These are phyloP conservation scores for Gossypium schwendimanii DNA, from an alignment of 441 rosid genomes.

Conservation along the genomic window DNA sequence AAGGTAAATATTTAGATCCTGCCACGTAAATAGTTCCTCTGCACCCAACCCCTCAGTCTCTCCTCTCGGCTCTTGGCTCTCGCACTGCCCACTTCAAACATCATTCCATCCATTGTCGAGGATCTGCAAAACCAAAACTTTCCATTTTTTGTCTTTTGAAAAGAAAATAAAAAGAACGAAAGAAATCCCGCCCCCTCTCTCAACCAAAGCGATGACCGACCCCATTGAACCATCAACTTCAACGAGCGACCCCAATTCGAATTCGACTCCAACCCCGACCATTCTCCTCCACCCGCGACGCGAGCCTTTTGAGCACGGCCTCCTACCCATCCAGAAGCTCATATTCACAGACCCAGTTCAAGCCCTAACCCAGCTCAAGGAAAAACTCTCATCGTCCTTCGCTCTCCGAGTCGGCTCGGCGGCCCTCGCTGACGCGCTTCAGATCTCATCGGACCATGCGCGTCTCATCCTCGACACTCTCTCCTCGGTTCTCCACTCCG, in stretches of 20 bases:
- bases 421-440: slow-evolving; percentile 67
- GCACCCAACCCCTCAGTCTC: slow-evolving; percentile 13
- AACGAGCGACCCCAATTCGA: slow-evolving; percentile 26
- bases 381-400: slow-evolving; percentile 42
- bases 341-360: slow-evolving; percentile 78
- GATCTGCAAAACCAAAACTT: slow-evolving; percentile 28
- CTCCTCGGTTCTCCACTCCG: slow-evolving; percentile 70
- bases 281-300: slow-evolving; percentile 69
- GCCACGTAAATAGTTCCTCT: slow-evolving; percentile 5
- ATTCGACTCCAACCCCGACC: slow-evolving; percentile 23
- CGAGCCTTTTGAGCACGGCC: slow-evolving; percentile 89
- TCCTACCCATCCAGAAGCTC: slow-evolving; percentile 87
- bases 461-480: slow-evolving; percentile 78
- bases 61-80: neutral
- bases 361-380: slow-evolving; percentile 63
- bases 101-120: slow-evolving; percentile 6
- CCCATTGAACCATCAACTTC: slow-evolving; percentile 47
- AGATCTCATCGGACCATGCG: slow-evolving; percentile 85
- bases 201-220: slow-evolving; percentile 48
- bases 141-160: slow-evolving; percentile 6
- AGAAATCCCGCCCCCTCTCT: neutral
- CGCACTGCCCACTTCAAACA: neutral
- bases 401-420: slow-evolving; percentile 54
- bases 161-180: neutral
- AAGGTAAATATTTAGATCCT: neutral